Percentiles rank a stretch among this genome's conserved stretches.
Evolutionary conservation across 495 filamentous ascomycete species (phyloP).

Genomic region (Bathelium albidoporum): DNA sequence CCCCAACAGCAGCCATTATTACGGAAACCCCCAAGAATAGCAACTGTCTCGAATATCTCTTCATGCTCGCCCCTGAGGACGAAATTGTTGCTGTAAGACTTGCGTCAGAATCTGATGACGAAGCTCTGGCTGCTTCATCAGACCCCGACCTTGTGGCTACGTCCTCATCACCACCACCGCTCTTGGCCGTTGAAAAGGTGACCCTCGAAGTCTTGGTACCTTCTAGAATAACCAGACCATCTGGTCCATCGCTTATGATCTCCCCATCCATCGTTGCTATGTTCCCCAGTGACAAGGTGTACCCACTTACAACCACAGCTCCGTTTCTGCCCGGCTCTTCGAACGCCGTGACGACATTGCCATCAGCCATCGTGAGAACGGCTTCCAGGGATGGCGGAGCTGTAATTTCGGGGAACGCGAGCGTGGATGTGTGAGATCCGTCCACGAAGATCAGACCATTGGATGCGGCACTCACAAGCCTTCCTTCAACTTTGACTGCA

Average conservation of each 20-base stretch:
- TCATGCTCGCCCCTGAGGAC: too few species aligned
- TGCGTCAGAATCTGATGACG: too few species aligned
- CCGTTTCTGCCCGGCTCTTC: neutral
- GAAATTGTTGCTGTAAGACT: too few species aligned
- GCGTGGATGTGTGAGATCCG: neutral
- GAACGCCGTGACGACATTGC: neutral
- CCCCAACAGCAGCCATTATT: too few species aligned
- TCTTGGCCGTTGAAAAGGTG: neutral
- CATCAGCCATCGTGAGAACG: neutral
- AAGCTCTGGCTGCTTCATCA: too few species aligned
- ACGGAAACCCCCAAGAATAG: too few species aligned
- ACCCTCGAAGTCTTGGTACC: neutral
- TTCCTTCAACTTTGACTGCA: neutral
- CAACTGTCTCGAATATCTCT: too few species aligned
- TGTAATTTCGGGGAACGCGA: neutral
- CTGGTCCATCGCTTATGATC: neutral
- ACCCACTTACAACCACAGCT: neutral
- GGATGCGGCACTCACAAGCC: neutral
- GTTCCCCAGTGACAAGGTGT: neutral
- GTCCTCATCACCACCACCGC: neutral
- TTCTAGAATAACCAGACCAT: neutral
- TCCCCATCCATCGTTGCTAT: neutral
- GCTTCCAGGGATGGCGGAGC: neutral
- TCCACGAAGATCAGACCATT: neutral
- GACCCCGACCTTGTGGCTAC: too few species aligned